A percentile compares a stretch with the other conserved stretches of the same genome.
These are phyloP conservation scores for Conidiobolus incongruus DNA, from an alignment of 371 early-diverging fungal genomes.

Conservation along the genomic window DNA sequence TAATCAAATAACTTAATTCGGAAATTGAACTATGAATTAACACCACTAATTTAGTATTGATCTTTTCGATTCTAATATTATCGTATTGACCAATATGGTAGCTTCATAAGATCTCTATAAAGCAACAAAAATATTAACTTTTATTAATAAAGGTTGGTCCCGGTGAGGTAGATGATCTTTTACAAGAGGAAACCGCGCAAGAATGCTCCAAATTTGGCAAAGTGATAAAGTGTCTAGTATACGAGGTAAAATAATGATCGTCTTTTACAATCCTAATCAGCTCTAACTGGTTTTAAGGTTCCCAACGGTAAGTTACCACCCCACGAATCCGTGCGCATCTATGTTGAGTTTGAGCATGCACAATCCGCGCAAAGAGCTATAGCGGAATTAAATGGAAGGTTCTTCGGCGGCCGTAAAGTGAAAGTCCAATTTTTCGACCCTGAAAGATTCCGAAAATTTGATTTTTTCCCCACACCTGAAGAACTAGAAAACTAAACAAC, in stretches of 20 bases:
- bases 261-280: too few relatives aligned
- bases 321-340: conserved; percentile 42
- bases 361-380: conserved; percentile 29
- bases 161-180: conserved; percentile 42
- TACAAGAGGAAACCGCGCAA: conserved; percentile 49
- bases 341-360: conserved; percentile 28
- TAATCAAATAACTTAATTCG: not conserved
- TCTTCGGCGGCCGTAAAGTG: conserved; percentile 48
- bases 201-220: conserved; percentile 53
- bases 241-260: too few relatives aligned
- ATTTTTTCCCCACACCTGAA: conserved; percentile 25
- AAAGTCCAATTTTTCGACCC: conserved; percentile 28
- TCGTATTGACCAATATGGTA: not conserved
- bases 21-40: not conserved
- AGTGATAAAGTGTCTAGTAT: conserved; percentile 41
- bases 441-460: conserved; percentile 20
- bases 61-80: too few relatives aligned
- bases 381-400: conserved; percentile 39
- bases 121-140: conserved; percentile 8
- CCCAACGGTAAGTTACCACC: conserved; percentile 22
- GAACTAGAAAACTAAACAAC: conserved; percentile 14
- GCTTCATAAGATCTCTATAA: conserved; percentile 19
- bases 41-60: too few relatives aligned
- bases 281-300: too few relatives aligned
- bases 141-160: conserved; percentile 19